These are phyloP conservation scores for Purpureocillium lavendulum DNA, from an alignment of 2,329 filamentous ascomycete genomes.

Conservation along the genomic window DNA sequence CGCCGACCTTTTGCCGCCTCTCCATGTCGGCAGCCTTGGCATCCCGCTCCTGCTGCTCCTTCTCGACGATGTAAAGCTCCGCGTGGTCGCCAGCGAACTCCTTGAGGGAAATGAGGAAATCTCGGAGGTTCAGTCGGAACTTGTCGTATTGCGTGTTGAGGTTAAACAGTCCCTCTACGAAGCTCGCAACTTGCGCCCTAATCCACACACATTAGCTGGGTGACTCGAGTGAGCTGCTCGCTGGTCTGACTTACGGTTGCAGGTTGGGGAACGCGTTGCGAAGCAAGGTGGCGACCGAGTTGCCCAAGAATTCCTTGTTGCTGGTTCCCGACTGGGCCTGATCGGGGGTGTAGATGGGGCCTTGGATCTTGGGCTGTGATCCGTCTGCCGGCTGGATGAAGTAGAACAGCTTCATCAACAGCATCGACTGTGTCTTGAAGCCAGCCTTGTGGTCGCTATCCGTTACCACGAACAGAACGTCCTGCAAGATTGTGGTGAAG, in stretches of 20 bases:
- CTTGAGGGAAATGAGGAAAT: conserved; percentile 95
- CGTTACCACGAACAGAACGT: conserved; percentile 96
- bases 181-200: conserved; percentile 78
- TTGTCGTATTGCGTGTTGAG: conserved; percentile 84
- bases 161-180: conserved; percentile 83
- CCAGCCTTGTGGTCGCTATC: conserved; percentile 98
- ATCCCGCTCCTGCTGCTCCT: conserved; percentile 82
- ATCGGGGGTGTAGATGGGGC: conserved; percentile 79
- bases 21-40: conserved; percentile 84
- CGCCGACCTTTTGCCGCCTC: conserved; percentile 88
- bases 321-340: conserved; percentile 75
- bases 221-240: neutral
- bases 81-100: conserved; percentile 95
- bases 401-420: conserved; percentile 93
- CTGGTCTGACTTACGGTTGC: conserved; percentile 57
- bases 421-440: conserved; percentile 94
- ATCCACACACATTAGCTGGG: conserved; percentile 22
- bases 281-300: conserved; percentile 77
- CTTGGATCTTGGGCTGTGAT: conserved; percentile 73
- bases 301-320: conserved; percentile 84
- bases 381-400: conserved; percentile 71
- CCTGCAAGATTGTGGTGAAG: conserved; percentile 90
- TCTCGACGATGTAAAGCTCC: conserved; percentile 87
- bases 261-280: conserved; percentile 91
- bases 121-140: conserved; percentile 91